These are phyloP conservation scores for Nannizziopsis barbatae DNA, from an alignment of 2,329 filamentous ascomycete genomes.

Conservation along the genomic window DNA sequence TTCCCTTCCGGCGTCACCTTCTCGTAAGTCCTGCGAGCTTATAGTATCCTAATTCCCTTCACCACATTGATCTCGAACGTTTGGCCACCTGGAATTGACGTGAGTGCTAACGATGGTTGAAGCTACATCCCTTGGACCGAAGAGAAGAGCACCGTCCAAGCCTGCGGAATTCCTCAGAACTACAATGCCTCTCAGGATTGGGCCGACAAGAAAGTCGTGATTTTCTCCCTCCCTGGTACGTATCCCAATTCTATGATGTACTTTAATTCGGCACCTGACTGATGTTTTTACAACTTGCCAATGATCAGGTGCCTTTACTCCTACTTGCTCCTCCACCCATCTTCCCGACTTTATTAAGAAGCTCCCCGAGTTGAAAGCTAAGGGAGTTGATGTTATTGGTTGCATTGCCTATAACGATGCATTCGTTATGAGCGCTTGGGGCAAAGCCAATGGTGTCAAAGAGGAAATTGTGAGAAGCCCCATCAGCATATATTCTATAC, in stretches of 20 bases:
- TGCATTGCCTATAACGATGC: conserved; percentile 77
- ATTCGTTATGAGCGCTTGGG: conserved; percentile 81
- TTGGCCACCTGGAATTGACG: conserved; percentile 8
- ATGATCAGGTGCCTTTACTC: conserved; percentile 63
- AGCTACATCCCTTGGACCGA: conserved; percentile 68
- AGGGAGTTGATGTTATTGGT: conserved; percentile 72
- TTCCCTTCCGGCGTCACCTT: conserved; percentile 76
- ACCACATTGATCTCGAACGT: neutral
- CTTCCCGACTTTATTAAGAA: conserved; percentile 69
- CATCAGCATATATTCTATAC: neutral
- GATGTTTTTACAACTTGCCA: neutral
- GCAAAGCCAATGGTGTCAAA: conserved; percentile 72
- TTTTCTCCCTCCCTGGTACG: conserved; percentile 55
- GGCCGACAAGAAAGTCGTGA: conserved; percentile 58
- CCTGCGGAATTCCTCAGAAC: conserved; percentile 65
- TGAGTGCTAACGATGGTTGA: neutral
- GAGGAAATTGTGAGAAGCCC: conserved; percentile 50
- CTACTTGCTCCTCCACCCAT: conserved; percentile 71
- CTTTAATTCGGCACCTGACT: neutral
- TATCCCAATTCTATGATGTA: conserved; percentile 4
- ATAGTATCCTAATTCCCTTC: neutral
- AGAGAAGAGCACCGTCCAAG: conserved; percentile 56
- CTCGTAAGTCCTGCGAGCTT: conserved; percentile 40
- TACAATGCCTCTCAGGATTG: conserved; percentile 72
- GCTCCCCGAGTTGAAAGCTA: conserved; percentile 57